phyloP scores from a whole-genome alignment of 2,329 filamentous ascomycete species.

The Colletotrichum costaricense region DNA sequence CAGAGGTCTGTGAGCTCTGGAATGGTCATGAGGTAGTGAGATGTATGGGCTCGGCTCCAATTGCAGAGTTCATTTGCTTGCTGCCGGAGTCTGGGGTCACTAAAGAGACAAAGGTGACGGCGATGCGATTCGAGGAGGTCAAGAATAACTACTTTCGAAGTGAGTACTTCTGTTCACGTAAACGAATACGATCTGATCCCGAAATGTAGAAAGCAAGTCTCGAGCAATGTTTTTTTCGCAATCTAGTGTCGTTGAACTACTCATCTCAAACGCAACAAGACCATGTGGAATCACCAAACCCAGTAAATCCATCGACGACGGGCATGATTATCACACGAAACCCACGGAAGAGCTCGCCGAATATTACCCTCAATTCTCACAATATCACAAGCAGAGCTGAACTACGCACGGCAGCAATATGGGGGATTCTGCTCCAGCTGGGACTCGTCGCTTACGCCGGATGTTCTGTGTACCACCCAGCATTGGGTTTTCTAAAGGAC shows the following conservation, averaged over 20 bases:
- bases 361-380: background rate
- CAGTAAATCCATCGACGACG: background rate
- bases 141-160: background rate
- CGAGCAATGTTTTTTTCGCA: too few relatives aligned
- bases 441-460: background rate
- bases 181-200: too few relatives aligned
- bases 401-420: background rate
- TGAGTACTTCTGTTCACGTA: too few relatives aligned
- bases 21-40: conserved; percentile 28
- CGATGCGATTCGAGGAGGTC: background rate
- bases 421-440: background rate
- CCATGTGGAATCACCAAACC: too few relatives aligned
- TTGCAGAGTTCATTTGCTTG: background rate
- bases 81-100: background rate
- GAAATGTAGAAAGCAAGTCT: too few relatives aligned
- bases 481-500: background rate
- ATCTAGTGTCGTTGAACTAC: too few relatives aligned
- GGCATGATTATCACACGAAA: background rate
- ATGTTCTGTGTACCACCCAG: background rate
- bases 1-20: conserved; percentile 53
- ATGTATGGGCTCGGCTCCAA: background rate
- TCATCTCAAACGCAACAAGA: too few relatives aligned
- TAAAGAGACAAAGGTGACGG: background rate
- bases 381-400: background rate
- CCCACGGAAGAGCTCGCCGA: background rate